A percentile compares a stretch with the other conserved stretches of the same genome.
These are phyloP conservation scores for Lachancea sp. DNA, from an alignment of 805 yeast species.

Conservation along the genomic window DNA sequence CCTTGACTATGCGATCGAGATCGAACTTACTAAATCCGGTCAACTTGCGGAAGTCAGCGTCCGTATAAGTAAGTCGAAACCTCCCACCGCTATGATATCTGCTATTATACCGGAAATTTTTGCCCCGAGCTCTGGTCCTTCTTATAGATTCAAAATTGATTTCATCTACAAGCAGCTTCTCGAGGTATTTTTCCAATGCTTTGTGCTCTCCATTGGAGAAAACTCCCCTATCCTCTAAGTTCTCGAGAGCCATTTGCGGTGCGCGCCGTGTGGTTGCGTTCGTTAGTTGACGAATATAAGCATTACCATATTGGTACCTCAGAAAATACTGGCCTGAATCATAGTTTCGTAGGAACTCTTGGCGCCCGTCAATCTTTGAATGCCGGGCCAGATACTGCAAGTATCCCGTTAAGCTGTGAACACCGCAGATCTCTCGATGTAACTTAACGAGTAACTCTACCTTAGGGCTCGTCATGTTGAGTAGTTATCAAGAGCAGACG, in stretches of 20 bases:
- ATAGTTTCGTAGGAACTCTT: neutral
- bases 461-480: neutral
- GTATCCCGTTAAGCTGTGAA: too few relatives aligned
- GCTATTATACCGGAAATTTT: slow-evolving; percentile 2
- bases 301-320: neutral
- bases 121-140: neutral
- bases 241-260: too few relatives aligned
- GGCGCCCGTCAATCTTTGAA: neutral
- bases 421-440: too few relatives aligned
- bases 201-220: too few relatives aligned
- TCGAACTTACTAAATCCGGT: neutral
- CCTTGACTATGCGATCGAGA: neutral
- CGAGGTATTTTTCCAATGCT: too few relatives aligned
- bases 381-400: neutral
- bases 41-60: neutral
- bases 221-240: too few relatives aligned
- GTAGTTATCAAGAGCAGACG: too few relatives aligned
- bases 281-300: neutral
- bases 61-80: neutral
- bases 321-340: neutral
- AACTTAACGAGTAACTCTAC: neutral
- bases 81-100: neutral
- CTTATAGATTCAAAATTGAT: too few relatives aligned
- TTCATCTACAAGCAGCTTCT: too few relatives aligned
- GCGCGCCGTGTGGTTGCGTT: neutral